These are phyloP conservation scores for Spencermartinsiella europaea DNA, from an alignment of 805 yeast genomes.

Conservation along the genomic window DNA sequence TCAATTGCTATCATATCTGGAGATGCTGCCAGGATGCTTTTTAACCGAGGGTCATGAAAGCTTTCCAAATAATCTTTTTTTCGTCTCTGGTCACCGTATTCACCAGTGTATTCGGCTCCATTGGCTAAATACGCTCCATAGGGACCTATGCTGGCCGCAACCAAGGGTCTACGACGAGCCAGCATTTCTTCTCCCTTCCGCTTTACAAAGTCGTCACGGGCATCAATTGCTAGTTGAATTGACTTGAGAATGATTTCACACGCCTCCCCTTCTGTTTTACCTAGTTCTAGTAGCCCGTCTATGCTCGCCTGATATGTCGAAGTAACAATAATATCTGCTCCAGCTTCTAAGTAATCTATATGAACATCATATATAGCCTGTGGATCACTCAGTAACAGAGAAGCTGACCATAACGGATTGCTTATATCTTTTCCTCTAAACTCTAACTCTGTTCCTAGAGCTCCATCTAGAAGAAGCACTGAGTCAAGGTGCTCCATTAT, in stretches of 20 bases:
- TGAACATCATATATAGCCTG: slow-evolving; percentile 44
- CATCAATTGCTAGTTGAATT: slow-evolving; percentile 28
- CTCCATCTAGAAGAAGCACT: slow-evolving; percentile 48
- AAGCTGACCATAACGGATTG: slow-evolving; percentile 58
- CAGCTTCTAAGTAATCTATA: slow-evolving; percentile 45
- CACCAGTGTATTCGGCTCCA: slow-evolving; percentile 72
- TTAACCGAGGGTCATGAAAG: slow-evolving; percentile 49
- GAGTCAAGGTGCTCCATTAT: not conserved
- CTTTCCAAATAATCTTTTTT: slow-evolving; percentile 34
- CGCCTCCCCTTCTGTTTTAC: slow-evolving; percentile 14
- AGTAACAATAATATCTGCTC: slow-evolving; percentile 52
- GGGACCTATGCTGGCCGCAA: slow-evolving; percentile 71
- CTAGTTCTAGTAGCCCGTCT: slow-evolving; percentile 31
- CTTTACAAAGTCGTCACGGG: slow-evolving; percentile 14
- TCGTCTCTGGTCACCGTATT: slow-evolving; percentile 41
- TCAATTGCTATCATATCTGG: slow-evolving; percentile 60
- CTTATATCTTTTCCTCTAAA: slow-evolving; percentile 40
- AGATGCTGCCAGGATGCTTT: slow-evolving; percentile 34
- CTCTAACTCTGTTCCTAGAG: slow-evolving; percentile 60
- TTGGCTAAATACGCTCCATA: slow-evolving; percentile 65
- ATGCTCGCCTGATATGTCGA: slow-evolving; percentile 59
- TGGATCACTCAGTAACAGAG: slow-evolving; percentile 43
- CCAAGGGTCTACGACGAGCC: slow-evolving; percentile 34
- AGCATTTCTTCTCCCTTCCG: slow-evolving; percentile 3
- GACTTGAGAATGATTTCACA: slow-evolving; percentile 11